Conservation (phyloP, 106 monocot genomes). For the Acanthochlamys bracteata region DNA sequence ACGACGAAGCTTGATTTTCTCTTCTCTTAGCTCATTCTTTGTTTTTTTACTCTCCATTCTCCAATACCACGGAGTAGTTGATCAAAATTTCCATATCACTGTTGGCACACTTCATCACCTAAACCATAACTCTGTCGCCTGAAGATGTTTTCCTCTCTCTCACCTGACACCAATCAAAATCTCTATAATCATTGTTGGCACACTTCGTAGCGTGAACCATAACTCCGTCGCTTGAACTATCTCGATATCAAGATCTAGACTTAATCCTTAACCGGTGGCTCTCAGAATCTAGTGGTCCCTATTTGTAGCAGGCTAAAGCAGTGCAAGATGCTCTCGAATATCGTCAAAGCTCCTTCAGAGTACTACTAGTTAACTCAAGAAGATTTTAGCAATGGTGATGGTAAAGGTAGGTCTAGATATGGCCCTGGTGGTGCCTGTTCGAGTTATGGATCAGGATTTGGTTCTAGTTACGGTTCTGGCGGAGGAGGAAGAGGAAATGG, state of each 20-base stretch:
- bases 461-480: conserved; percentile 5
- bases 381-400: neutral
- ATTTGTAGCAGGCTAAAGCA: conserved; percentile 9
- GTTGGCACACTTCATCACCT: too few species aligned
- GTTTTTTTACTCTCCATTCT: too few species aligned
- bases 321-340: conserved; percentile 18
- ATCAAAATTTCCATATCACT: too few species aligned
- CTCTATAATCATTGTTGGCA: too few species aligned
- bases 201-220: too few species aligned
- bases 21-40: too few species aligned
- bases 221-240: too few species aligned
- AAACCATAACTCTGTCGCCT: too few species aligned
- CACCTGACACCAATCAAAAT: too few species aligned
- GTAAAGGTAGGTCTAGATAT: conserved; percentile 2
- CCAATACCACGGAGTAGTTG: too few species aligned
- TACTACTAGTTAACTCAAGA: conserved; percentile 28
- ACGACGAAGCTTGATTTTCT: too few species aligned
- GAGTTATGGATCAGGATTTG: conserved; percentile 5
- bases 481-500: conserved; percentile 15
- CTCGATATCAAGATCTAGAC: conserved; percentile 60
- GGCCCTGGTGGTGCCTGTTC: conserved; percentile 3
- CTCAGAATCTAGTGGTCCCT: conserved; percentile 36
- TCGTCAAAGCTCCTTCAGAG: neutral
- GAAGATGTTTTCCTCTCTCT: too few species aligned
- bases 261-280: conserved; percentile 28